Evolutionary conservation across 345 rosid genomes (phyloP).

Genomic region (Citropsis articulata): DNA sequence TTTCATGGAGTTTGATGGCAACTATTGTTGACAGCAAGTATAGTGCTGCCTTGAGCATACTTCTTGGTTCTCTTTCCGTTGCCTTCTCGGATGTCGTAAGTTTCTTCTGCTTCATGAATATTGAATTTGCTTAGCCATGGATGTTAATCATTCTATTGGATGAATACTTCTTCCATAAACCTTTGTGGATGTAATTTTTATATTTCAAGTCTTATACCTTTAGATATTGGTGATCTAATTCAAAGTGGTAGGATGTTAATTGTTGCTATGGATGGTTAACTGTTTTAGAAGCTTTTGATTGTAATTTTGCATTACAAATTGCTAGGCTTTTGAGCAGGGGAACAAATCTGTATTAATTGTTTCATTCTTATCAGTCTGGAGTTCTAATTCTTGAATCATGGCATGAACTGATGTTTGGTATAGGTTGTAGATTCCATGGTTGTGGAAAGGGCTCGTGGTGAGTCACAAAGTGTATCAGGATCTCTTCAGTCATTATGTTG

Average conservation of each 20-base stretch:
- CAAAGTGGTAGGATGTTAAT: not conserved
- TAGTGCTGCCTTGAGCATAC: slow-evolving; percentile 75
- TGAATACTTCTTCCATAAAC: not conserved
- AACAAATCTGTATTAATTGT: not conserved
- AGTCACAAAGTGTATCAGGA: slow-evolving; percentile 89
- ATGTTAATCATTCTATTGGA: not conserved
- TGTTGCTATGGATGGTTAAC: not conserved
- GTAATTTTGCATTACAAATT: not conserved
- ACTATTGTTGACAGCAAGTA: slow-evolving; percentile 83
- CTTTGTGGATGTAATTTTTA: not conserved
- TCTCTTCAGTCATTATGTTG: slow-evolving; percentile 93
- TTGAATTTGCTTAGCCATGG: not conserved
- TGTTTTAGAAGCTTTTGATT: not conserved
- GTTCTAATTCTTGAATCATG: slow-evolving; percentile 12
- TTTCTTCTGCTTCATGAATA: slow-evolving; percentile 15
- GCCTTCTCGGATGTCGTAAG: slow-evolving; percentile 97
- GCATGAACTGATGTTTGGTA: slow-evolving; percentile 19
- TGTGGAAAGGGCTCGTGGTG: slow-evolving; percentile 97
- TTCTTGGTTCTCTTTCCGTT: slow-evolving; percentile 91
- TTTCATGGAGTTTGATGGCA: slow-evolving; percentile 98
- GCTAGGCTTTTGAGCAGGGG: not conserved
- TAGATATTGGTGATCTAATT: not conserved
- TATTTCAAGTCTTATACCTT: not conserved
- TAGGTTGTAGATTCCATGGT: slow-evolving; percentile 99
- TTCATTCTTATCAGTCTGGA: not conserved